A percentile compares a stretch with the other conserved stretches of the same genome.
Conservation (phyloP, 371 early-diverging fungal species). For the Fennellomyces sp. region DNA sequence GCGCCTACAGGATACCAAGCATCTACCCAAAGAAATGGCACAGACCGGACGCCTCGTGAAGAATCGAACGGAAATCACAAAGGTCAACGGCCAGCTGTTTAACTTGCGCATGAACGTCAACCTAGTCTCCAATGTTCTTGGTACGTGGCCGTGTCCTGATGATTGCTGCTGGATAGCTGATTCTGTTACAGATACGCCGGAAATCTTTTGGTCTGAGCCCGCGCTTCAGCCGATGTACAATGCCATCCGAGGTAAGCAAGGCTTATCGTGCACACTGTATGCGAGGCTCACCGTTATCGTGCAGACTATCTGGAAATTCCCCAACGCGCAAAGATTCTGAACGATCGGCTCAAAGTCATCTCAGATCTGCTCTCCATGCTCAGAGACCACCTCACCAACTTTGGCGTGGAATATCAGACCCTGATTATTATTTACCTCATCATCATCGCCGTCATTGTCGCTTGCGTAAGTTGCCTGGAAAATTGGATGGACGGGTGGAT, state of each 20-base stretch:
- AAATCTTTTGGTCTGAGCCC: constrained; percentile 61
- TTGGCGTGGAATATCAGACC: constrained; percentile 66
- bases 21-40: constrained; percentile 55
- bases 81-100: constrained; percentile 80
- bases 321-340: constrained; percentile 82
- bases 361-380: constrained; percentile 86
- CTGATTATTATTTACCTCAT: constrained; percentile 71
- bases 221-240: constrained; percentile 55
- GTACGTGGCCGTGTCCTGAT: constrained; percentile 13
- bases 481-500: neutral
- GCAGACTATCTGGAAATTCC: constrained; percentile 77
- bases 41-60: constrained; percentile 51
- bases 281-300: neutral
- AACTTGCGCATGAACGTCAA: constrained; percentile 60
- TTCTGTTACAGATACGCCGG: constrained; percentile 47
- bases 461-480: constrained; percentile 51
- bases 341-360: constrained; percentile 80
- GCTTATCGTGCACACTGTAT: too few relatives aligned
- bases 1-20: constrained; percentile 42
- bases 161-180: neutral
- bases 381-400: constrained; percentile 70
- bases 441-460: constrained; percentile 62
- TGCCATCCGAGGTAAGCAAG: constrained; percentile 42
- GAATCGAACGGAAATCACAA: constrained; percentile 72
- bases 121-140: constrained; percentile 55